Conservation (phyloP, 139 green algal species). For the Pleodorina starrii region DNA sequence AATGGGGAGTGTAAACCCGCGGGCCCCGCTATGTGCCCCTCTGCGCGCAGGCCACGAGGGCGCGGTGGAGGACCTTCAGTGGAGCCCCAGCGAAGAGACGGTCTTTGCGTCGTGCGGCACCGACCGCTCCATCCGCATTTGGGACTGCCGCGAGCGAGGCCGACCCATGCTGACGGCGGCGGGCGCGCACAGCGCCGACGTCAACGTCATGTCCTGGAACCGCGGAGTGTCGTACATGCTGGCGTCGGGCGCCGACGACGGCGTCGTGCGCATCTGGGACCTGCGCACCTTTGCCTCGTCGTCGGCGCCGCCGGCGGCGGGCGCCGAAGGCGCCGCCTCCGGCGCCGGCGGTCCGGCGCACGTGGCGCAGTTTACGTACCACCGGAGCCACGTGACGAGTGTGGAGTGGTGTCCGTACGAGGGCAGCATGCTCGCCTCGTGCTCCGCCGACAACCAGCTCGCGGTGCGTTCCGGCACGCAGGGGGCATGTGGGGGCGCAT, state of each 20-base stretch:
- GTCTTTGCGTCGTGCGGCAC: conserved; percentile 92
- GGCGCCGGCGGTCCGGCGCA: conserved; percentile 36
- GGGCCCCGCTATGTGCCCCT: no score
- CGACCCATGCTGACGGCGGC: conserved; percentile 63
- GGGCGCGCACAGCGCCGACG: conserved; percentile 86
- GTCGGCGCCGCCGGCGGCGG: not conserved
- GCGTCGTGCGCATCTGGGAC: conserved; percentile 95
- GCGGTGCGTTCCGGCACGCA: conserved; percentile 42
- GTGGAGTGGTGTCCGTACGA: conserved; percentile 98
- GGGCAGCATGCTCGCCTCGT: conserved; percentile 89
- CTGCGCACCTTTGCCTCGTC: conserved; percentile 80
- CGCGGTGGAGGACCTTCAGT: conserved; percentile 96
- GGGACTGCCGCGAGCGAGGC: conserved; percentile 85
- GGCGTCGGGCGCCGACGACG: conserved; percentile 93
- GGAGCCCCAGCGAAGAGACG: conserved; percentile 91
- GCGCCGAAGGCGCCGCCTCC: not conserved
- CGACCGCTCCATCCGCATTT: conserved; percentile 88
- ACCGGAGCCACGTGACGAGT: conserved; percentile 83
- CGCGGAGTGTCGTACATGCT: conserved; percentile 93
- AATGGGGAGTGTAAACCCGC: no score
- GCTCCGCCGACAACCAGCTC: conserved; percentile 79
- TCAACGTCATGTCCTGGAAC: conserved; percentile 99
- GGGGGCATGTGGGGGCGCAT: no score
- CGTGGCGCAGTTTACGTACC: conserved; percentile 59
- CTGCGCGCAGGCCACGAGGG: conserved; percentile 58